Evolutionary conservation across 768 basidiomycete species (phyloP).

Genomic region (Collybiopsis confluens): DNA sequence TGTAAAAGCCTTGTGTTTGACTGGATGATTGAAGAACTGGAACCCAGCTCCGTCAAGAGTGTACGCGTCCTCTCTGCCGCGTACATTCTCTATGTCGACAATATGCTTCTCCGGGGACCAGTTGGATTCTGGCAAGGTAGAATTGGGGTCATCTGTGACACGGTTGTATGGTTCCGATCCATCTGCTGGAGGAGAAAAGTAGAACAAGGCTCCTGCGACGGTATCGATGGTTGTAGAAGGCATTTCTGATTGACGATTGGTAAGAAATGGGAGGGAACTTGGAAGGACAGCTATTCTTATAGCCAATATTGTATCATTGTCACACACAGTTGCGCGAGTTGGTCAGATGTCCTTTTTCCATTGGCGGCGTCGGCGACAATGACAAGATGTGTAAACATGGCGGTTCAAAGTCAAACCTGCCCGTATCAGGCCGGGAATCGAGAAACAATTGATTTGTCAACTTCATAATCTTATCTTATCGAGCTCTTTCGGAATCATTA

Average conservation of each 20-base stretch:
- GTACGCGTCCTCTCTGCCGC: conserved; percentile 41
- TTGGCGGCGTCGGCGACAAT: neutral
- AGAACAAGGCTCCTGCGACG: neutral
- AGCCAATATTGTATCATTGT: conserved; percentile 3
- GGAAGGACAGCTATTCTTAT: neutral
- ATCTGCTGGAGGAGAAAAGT: conserved; percentile 6
- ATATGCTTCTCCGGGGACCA: conserved; percentile 2
- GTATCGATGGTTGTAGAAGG: conserved; percentile 2
- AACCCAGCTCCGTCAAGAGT: conserved; percentile 51
- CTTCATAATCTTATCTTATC: no score
- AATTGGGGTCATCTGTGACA: neutral
- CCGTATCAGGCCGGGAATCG: no score
- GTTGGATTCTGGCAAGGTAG: neutral
- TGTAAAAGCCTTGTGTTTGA: conserved; percentile 43
- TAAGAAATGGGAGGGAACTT: no score
- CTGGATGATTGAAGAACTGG: conserved; percentile 33
- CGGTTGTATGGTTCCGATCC: conserved; percentile 7
- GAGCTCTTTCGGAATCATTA: no score
- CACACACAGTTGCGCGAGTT: neutral
- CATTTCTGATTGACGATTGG: neutral
- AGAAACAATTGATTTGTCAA: no score
- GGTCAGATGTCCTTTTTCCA: neutral
- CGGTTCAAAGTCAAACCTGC: no score
- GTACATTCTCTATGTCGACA: conserved; percentile 44
- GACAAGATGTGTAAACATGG: no score